These are phyloP conservation scores for Rhodotorula babjevae DNA, from an alignment of 768 basidiomycete species.

Conservation along the genomic window DNA sequence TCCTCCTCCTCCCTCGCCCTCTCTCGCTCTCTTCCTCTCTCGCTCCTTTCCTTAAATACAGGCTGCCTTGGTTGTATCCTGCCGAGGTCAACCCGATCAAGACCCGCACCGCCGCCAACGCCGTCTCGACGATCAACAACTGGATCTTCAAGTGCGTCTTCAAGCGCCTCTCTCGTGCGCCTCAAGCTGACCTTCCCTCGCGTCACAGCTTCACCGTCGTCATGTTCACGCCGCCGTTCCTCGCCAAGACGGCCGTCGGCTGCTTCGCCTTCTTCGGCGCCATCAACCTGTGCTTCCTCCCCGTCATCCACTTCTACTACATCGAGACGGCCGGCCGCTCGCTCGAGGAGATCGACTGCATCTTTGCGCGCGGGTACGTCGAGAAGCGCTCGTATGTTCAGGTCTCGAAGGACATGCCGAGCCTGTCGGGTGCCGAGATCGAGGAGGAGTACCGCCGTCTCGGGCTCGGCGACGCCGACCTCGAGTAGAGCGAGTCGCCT, in stretches of 20 bases:
- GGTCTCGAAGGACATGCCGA: constrained; percentile 13
- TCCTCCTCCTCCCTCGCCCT: too few relatives aligned
- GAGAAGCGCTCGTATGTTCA: constrained; percentile 23
- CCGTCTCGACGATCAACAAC: constrained; percentile 48
- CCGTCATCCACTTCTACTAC: constrained; percentile 26
- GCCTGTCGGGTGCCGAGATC: constrained; percentile 2
- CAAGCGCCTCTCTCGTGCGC: too few relatives aligned
- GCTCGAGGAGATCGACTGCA: constrained; percentile 37
- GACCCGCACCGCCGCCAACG: constrained; percentile 51
- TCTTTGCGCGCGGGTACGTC: constrained; percentile 46
- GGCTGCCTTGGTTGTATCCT: constrained; percentile 63
- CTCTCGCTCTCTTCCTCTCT: too few relatives aligned
- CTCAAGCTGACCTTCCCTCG: too few relatives aligned
- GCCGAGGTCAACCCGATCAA: constrained; percentile 52
- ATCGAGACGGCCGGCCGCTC: constrained; percentile 31
- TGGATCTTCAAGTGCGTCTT: constrained; percentile 48
- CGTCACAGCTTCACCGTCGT: not conserved
- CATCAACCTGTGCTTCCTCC: constrained; percentile 32
- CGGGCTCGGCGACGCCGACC: too few relatives aligned
- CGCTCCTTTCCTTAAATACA: too few relatives aligned
- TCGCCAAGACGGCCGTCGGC: not conserved
- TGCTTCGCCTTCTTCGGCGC: not conserved
- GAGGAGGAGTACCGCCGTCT: too few relatives aligned
- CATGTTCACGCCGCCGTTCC: constrained; percentile 20
- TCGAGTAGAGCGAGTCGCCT: too few relatives aligned